Conservation (phyloP, 2,329 filamentous ascomycete genomes). For the Huntiella omanensis region DNA sequence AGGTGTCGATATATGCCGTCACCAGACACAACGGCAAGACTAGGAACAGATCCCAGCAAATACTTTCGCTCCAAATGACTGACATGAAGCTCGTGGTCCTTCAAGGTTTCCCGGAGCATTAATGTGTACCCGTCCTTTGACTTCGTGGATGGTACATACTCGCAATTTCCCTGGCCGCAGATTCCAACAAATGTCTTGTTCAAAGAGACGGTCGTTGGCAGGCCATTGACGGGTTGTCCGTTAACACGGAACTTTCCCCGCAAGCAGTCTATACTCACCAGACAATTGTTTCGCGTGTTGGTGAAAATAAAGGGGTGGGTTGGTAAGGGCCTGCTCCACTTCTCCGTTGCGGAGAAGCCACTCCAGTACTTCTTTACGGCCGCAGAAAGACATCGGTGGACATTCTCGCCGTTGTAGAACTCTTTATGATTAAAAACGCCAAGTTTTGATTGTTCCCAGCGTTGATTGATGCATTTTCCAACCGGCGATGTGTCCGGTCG, state of each 20-base stretch:
- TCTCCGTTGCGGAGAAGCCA: background rate
- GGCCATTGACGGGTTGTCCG: constrained; percentile 26
- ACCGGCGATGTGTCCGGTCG: too few relatives aligned
- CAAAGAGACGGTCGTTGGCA: constrained; percentile 26
- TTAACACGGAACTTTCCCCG: constrained; percentile 33
- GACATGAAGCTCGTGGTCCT: constrained; percentile 20
- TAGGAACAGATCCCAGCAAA: constrained; percentile 14
- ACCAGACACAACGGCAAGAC: constrained; percentile 16
- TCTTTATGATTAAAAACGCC: too few relatives aligned
- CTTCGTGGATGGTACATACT: constrained; percentile 23
- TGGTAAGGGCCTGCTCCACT: background rate
- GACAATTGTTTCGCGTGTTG: too few relatives aligned
- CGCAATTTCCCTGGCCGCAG: constrained; percentile 24
- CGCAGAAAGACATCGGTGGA: too few relatives aligned
- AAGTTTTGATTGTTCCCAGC: too few relatives aligned
- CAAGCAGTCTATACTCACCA: constrained; percentile 25
- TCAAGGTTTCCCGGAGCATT: constrained; percentile 11
- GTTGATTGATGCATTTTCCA: too few relatives aligned
- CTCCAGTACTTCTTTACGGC: background rate
- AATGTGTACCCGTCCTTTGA: constrained; percentile 18
- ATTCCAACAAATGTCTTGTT: constrained; percentile 23
- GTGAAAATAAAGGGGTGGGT: too few relatives aligned
- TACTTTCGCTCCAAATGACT: constrained; percentile 12
- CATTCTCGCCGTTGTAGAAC: too few relatives aligned
- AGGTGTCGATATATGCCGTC: constrained; percentile 15